Evolutionary conservation across 352 stramenopile species (phyloP).

Genomic region (Thalassiosira livingstoniorum): DNA sequence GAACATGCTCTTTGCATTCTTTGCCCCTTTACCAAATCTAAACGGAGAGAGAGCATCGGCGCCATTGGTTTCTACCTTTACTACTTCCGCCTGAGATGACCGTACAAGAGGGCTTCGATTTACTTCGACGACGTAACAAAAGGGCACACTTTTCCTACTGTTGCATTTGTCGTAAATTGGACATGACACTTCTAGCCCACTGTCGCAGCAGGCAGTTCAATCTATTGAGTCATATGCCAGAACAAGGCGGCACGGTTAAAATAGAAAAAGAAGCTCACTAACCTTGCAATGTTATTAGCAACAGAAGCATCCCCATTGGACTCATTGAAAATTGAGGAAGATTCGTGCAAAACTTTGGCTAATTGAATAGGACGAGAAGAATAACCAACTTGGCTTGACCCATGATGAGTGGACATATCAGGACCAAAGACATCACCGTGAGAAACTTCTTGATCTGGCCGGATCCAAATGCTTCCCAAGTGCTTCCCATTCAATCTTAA

Average conservation of each 20-base stretch:
- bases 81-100: conserved; percentile 23
- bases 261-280: no score
- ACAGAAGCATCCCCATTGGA: conserved; percentile 62
- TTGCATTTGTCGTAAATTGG: conserved; percentile 64
- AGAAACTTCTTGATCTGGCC: conserved; percentile 64
- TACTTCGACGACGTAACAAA: conserved; percentile 86
- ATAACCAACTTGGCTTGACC: conserved; percentile 59
- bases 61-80: conserved; percentile 23
- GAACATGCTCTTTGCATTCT: conserved; percentile 55
- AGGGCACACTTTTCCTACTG: conserved; percentile 62
- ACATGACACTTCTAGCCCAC: conserved; percentile 82
- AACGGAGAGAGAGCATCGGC: conserved; percentile 39
- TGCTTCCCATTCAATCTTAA: conserved; percentile 76
- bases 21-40: conserved; percentile 53
- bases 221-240: no score
- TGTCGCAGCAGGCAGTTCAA: no score
- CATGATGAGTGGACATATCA: conserved; percentile 15
- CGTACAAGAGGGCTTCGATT: conserved; percentile 79
- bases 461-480: conserved; percentile 86
- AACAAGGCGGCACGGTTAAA: no score
- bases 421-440: conserved; percentile 26
- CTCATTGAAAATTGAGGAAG: conserved; percentile 74
- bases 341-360: conserved; percentile 84
- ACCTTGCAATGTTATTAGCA: background rate
- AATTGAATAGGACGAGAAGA: conserved; percentile 81